Evolutionary conservation across 805 yeast species (phyloP).

Genomic region (Candida taoyuanica): DNA sequence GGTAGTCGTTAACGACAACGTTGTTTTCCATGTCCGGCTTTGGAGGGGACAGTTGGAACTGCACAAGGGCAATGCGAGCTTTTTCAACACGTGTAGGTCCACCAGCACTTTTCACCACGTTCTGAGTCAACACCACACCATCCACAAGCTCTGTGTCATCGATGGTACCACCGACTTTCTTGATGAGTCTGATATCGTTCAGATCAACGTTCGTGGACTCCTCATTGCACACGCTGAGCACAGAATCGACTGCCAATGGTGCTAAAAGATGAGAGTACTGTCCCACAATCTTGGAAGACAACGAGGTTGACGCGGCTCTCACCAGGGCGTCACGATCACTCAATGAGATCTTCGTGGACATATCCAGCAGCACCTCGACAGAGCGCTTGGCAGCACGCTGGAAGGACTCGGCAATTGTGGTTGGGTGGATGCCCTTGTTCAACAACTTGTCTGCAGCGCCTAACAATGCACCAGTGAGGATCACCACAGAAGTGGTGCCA

Average conservation of each 20-base stretch:
- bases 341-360: conserved; percentile 79
- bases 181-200: conserved; percentile 81
- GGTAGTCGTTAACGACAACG: conserved; percentile 93
- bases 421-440: conserved; percentile 91
- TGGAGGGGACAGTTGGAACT: conserved; percentile 92
- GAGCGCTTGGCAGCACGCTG: conserved; percentile 82
- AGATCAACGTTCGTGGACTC: conserved; percentile 71
- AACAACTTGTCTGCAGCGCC: conserved; percentile 93
- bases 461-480: conserved; percentile 86
- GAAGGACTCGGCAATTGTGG: conserved; percentile 91
- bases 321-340: conserved; percentile 77
- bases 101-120: conserved; percentile 83
- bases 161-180: conserved; percentile 95
- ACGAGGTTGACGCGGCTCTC: conserved; percentile 91
- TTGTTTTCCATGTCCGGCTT: conserved; percentile 93
- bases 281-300: conserved; percentile 91
- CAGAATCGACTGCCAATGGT: conserved; percentile 93
- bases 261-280: conserved; percentile 84
- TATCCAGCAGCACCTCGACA: conserved; percentile 73
- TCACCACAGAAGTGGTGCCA: conserved; percentile 97
- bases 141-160: conserved; percentile 92
- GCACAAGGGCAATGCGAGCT: conserved; percentile 84
- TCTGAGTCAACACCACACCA: conserved; percentile 92
- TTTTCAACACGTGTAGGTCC: conserved; percentile 94
- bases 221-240: conserved; percentile 66